These are phyloP conservation scores for Huntiella bhutanensis DNA, from an alignment of 2,329 filamentous ascomycete genomes.

Conservation along the genomic window DNA sequence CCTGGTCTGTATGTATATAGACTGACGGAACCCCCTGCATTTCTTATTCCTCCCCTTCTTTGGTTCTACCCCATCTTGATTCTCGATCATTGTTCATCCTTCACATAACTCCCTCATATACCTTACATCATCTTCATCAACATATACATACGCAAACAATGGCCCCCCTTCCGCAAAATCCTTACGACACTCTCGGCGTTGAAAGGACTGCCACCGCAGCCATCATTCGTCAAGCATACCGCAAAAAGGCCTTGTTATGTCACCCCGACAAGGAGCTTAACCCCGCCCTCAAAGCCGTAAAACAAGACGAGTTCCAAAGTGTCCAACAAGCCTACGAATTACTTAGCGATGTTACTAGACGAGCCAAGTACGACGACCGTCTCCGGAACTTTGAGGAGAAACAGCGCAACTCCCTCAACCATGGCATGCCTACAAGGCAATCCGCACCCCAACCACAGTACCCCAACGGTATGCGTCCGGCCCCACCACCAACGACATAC, in stretches of 20 bases:
- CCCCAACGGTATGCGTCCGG: neutral
- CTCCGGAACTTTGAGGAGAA: constrained; percentile 20
- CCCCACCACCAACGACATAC: constrained; percentile 15
- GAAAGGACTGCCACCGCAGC: constrained; percentile 48
- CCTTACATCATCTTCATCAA: neutral
- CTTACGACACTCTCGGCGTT: constrained; percentile 61
- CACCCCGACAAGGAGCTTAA: constrained; percentile 86
- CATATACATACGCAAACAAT: constrained; percentile 12
- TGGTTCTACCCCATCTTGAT: neutral
- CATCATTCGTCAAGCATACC: constrained; percentile 61
- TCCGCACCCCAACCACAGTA: constrained; percentile 16
- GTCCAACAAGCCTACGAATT: constrained; percentile 89
- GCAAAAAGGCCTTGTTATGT: constrained; percentile 71
- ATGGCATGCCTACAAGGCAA: constrained; percentile 18
- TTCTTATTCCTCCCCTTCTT: neutral
- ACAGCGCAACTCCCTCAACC: constrained; percentile 21
- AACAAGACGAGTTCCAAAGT: constrained; percentile 75
- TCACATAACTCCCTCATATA: neutral
- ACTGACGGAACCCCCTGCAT: no score
- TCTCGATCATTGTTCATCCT: neutral
- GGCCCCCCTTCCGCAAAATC: constrained; percentile 46
- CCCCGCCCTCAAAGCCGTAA: constrained; percentile 53
- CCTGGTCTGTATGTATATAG: no score
- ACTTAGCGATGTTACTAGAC: constrained; percentile 56
- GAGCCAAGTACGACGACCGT: constrained; percentile 61